Conservation (phyloP, 306 rosid genomes). For the Quercus variabilis region DNA sequence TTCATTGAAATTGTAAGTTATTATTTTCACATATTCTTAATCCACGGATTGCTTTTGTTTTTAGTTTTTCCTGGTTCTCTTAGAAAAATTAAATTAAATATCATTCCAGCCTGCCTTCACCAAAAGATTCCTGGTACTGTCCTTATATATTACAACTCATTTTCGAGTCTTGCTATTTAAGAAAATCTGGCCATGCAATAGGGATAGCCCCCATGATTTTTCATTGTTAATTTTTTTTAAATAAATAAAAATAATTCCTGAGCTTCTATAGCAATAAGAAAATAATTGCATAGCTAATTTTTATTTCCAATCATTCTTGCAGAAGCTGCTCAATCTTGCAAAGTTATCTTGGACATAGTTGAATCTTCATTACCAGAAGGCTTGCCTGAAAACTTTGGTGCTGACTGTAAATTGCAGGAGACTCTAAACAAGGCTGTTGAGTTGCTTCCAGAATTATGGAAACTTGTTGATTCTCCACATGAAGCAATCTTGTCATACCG, state of each 20-base stretch:
- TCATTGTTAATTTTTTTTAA: not conserved
- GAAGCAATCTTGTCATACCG: conserved; percentile 79
- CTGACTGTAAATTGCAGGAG: conserved; percentile 92
- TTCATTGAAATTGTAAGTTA: conserved; percentile 13
- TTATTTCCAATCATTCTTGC: conserved; percentile 46
- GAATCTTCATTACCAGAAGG: conserved; percentile 88
- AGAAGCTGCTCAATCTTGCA: conserved; percentile 93
- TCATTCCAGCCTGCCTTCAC: not conserved
- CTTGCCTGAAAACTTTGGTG: conserved; percentile 67
- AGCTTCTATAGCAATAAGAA: conserved; percentile 18
- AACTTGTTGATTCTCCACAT: conserved; percentile 63
- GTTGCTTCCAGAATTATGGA: conserved; percentile 93
- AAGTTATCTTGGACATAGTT: conserved; percentile 73
- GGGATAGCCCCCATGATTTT: not conserved
- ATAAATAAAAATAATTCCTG: not conserved
- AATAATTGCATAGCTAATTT: conserved; percentile 26
- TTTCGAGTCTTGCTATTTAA: not conserved
- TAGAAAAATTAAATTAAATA: not conserved
- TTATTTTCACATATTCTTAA: conserved; percentile 8
- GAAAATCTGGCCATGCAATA: not conserved
- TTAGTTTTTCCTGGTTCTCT: not conserved
- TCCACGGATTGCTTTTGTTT: not conserved
- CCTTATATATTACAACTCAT: not conserved
- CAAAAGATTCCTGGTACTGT: not conserved
- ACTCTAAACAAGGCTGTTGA: conserved; percentile 64